phyloP scores from a whole-genome alignment of 2,329 filamentous ascomycete species.

The Camptophora hylomeconis region DNA sequence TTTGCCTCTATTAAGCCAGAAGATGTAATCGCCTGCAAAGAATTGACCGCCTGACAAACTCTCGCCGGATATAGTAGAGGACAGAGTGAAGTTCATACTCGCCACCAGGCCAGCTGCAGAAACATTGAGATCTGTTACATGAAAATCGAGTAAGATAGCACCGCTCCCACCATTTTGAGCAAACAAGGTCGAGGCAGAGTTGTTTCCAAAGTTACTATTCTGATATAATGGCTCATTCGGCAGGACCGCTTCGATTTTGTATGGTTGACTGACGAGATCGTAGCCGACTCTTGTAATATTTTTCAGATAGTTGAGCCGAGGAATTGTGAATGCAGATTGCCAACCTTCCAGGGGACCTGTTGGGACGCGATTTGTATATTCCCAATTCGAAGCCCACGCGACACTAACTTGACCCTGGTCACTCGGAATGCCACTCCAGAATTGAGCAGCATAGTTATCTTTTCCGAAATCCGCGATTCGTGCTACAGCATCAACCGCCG shows the following conservation, averaged over 20 bases:
- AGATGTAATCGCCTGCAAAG: conserved; percentile 35
- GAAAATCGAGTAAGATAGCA: conserved; percentile 23
- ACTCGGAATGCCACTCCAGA: conserved; percentile 36
- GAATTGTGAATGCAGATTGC: conserved; percentile 39
- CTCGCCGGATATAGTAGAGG: conserved; percentile 37
- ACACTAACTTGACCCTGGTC: conserved; percentile 34
- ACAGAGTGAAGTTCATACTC: conserved; percentile 39
- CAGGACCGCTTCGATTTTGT: conserved; percentile 35
- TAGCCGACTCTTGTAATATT: conserved; percentile 39
- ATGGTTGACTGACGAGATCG: conserved; percentile 38
- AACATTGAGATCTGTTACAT: conserved; percentile 41
- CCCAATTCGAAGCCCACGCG: conserved; percentile 48
- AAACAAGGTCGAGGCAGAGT: conserved; percentile 38
- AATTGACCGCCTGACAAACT: conserved; percentile 37
- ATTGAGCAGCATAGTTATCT: conserved; percentile 38
- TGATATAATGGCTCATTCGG: conserved; percentile 19
- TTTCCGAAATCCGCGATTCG: conserved; percentile 21
- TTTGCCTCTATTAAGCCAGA: conserved; percentile 39
- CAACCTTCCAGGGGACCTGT: conserved; percentile 41
- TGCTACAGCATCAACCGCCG: conserved; percentile 13
- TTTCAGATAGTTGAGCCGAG: conserved; percentile 39
- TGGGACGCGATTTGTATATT: conserved; percentile 43
- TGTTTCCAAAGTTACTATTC: conserved; percentile 30
- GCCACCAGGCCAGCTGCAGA: conserved; percentile 27
- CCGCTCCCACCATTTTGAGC: conserved; percentile 16